Evolutionary conservation across 169 alveolate genomes (phyloP).

Genomic region (Plasmodium reichenowi): DNA sequence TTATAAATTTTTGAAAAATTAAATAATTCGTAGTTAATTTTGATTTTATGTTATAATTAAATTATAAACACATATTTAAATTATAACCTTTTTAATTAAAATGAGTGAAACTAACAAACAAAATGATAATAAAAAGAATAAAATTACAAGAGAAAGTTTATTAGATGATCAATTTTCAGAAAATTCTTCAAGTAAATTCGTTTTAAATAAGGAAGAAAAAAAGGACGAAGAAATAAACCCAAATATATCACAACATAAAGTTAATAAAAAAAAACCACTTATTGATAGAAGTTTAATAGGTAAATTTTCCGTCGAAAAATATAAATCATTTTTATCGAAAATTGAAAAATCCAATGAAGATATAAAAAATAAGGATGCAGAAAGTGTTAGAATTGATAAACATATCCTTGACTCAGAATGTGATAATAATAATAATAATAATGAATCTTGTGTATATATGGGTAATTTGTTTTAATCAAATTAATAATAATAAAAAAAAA

Average conservation of each 20-base stretch:
- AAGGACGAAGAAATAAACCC: neutral
- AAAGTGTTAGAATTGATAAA: conserved; percentile 43
- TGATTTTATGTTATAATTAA: conserved; percentile 1
- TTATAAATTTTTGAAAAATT: too few species aligned
- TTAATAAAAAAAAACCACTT: conserved; percentile 35
- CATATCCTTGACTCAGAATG: conserved; percentile 42
- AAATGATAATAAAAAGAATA: conserved; percentile 7
- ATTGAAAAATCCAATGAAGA: conserved; percentile 70
- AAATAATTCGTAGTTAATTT: neutral
- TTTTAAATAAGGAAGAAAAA: conserved; percentile 27
- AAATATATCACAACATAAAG: conserved; percentile 9
- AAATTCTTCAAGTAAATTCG: conserved; percentile 19
- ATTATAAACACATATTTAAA: neutral
- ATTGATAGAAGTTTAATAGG: conserved; percentile 50
- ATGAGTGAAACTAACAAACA: conserved; percentile 37
- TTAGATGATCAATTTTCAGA: conserved; percentile 66
- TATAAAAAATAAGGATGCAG: conserved; percentile 50
- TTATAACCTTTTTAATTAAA: neutral
- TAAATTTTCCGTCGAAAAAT: conserved; percentile 30
- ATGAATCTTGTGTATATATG: conserved; percentile 50
- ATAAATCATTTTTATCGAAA: conserved; percentile 33
- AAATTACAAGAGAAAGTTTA: conserved; percentile 41
- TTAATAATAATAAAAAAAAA: neutral
- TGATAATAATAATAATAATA: conserved; percentile 37
- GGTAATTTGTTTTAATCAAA: conserved; percentile 12